phyloP scores from a whole-genome alignment of 768 basidiomycete species.

The Suillus occidentalis region DNA sequence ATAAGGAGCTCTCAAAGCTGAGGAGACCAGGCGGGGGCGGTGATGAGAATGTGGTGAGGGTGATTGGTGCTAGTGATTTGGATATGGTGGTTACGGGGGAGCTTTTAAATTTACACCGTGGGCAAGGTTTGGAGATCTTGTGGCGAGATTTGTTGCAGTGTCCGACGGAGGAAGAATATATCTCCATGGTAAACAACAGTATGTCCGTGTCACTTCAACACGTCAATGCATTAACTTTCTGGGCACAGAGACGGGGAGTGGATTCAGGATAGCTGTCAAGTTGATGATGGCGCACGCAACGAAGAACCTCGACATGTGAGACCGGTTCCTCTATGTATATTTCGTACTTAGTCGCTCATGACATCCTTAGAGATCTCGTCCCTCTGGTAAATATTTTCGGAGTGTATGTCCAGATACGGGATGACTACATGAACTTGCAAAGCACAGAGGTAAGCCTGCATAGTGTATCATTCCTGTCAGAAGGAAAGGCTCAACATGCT shows the following conservation, averaged over 20 bases:
- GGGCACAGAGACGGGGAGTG: slow-evolving; percentile 83
- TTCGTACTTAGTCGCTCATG: neutral
- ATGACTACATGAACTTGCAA: slow-evolving; percentile 95
- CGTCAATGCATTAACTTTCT: slow-evolving; percentile 6
- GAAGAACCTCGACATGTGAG: slow-evolving; percentile 58
- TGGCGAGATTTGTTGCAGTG: slow-evolving; percentile 93
- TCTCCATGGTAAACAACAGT: slow-evolving; percentile 98
- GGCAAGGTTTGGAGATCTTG: slow-evolving; percentile 91
- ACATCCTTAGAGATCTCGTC: slow-evolving; percentile 69
- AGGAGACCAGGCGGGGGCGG: slow-evolving; percentile 9
- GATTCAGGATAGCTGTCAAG: slow-evolving; percentile 90
- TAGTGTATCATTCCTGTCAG: neutral
- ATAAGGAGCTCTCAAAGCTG: slow-evolving; percentile 60
- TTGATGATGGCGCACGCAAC: slow-evolving; percentile 93
- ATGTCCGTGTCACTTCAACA: slow-evolving; percentile 17
- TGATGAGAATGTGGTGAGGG: slow-evolving; percentile 1
- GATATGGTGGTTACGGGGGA: slow-evolving; percentile 48
- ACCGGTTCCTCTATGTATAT: neutral
- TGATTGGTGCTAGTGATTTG: slow-evolving; percentile 77
- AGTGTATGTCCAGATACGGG: slow-evolving; percentile 95
- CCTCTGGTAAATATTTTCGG: slow-evolving; percentile 93
- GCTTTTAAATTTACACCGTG: slow-evolving; percentile 85
- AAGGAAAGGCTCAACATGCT: neutral
- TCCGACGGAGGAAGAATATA: slow-evolving; percentile 93
- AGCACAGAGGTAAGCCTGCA: slow-evolving; percentile 64